Evolutionary conservation across 768 basidiomycete genomes (phyloP).

Genomic region (Podaxis sp.): DNA sequence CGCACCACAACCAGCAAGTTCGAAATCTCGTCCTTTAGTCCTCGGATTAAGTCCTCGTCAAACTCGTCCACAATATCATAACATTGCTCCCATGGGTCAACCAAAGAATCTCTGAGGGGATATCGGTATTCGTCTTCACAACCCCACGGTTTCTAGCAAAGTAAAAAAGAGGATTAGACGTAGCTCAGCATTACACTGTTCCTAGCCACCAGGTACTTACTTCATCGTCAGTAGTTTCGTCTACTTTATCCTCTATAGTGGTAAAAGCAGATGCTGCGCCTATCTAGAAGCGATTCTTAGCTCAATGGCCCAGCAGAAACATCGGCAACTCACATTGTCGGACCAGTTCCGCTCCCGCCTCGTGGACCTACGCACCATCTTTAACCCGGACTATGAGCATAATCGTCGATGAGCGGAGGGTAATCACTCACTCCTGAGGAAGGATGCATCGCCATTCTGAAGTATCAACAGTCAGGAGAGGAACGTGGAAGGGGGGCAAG

Average conservation of each 20-base stretch:
- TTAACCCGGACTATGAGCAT: too few species aligned
- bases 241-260: neutral
- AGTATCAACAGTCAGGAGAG: neutral
- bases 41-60: constrained; percentile 6
- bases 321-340: neutral
- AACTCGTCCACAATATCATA: neutral
- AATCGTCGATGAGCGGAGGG: neutral
- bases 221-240: neutral
- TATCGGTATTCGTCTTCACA: constrained; percentile 12
- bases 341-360: neutral
- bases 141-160: neutral
- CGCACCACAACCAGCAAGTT: constrained; percentile 12
- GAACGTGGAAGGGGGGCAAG: neutral
- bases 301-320: neutral
- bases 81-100: constrained; percentile 11
- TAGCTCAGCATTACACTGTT: neutral
- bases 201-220: neutral
- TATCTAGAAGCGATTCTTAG: neutral
- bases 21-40: constrained; percentile 9
- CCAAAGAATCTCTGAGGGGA: constrained; percentile 1
- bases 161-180: neutral
- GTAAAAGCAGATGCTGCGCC: neutral
- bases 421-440: neutral
- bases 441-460: constrained; percentile 4
- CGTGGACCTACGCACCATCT: constrained; percentile 4